Conservation (phyloP, 2,329 filamentous ascomycete genomes). For the Microascus cirrosus region DNA sequence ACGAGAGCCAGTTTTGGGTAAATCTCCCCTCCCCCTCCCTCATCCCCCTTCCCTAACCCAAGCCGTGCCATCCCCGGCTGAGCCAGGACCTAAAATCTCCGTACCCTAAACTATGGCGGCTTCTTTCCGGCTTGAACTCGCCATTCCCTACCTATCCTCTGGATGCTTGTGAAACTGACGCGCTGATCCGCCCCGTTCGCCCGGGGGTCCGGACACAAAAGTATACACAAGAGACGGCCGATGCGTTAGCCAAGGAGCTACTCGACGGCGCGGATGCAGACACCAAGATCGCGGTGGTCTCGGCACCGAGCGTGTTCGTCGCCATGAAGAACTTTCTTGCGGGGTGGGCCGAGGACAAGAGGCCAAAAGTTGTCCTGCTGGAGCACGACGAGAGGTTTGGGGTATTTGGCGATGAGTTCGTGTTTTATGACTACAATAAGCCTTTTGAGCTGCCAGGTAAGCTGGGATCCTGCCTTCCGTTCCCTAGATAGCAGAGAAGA, state of each 20-base stretch:
- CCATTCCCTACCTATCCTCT: neutral
- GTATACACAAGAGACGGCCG: constrained; percentile 65
- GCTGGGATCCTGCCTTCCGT: constrained; percentile 7
- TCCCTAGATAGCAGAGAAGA: neutral
- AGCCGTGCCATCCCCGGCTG: neutral
- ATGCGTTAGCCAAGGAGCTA: constrained; percentile 50
- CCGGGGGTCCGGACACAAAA: constrained; percentile 16
- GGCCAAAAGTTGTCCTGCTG: constrained; percentile 52
- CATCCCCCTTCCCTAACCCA: neutral
- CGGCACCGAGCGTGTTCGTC: constrained; percentile 67
- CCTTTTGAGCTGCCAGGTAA: constrained; percentile 54
- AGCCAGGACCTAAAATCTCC: neutral
- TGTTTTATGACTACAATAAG: constrained; percentile 62
- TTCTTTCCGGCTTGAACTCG: neutral
- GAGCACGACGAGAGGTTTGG: constrained; percentile 66
- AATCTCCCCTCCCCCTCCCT: constrained; percentile 3
- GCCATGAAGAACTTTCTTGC: constrained; percentile 57
- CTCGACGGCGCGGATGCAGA: constrained; percentile 46
- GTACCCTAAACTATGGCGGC: too few species aligned
- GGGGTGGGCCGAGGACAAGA: constrained; percentile 11
- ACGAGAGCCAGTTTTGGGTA: constrained; percentile 77
- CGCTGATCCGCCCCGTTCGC: neutral
- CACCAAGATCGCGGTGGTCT: constrained; percentile 57
- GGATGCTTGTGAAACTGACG: neutral
- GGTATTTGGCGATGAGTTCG: constrained; percentile 60